These are phyloP conservation scores for Pterothamnion heteromorphum DNA, from an alignment of 31 red algal genomes.

Conservation along the genomic window DNA sequence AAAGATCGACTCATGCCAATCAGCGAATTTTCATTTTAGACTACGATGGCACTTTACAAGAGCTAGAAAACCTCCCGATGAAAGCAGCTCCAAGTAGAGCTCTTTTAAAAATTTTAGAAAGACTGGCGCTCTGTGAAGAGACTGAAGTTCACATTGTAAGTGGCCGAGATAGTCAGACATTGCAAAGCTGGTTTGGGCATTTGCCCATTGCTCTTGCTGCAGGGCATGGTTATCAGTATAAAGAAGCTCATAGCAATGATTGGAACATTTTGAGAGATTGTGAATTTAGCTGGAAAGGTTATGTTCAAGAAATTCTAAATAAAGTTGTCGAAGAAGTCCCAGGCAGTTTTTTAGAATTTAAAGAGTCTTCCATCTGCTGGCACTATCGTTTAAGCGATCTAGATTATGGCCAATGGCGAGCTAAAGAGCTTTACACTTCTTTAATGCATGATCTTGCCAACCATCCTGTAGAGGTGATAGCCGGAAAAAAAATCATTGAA, in stretches of 20 bases:
- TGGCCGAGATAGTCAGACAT: constrained; percentile 71
- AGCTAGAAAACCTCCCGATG: constrained; percentile 76
- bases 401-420: constrained; percentile 75
- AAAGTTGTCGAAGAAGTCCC: constrained; percentile 83
- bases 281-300: constrained; percentile 51
- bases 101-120: constrained; percentile 51
- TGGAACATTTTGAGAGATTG: constrained; percentile 46
- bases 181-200: constrained; percentile 66
- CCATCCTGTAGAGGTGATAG: constrained; percentile 82
- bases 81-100: constrained; percentile 57
- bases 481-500: constrained; percentile 78
- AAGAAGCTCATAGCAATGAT: neutral
- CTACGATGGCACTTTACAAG: constrained; percentile 88
- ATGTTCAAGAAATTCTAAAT: constrained; percentile 58
- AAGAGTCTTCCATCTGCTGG: constrained; percentile 82
- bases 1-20: constrained; percentile 7
- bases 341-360: constrained; percentile 70
- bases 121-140: constrained; percentile 52
- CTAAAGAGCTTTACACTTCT: constrained; percentile 75
- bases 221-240: constrained; percentile 80
- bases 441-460: constrained; percentile 69
- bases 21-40: constrained; percentile 81
- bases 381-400: constrained; percentile 83
- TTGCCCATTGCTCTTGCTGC: constrained; percentile 72
- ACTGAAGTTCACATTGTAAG: constrained; percentile 87